phyloP scores from a whole-genome alignment of 768 basidiomycete genomes.

The Tylopilus vinaceipallidus region DNA sequence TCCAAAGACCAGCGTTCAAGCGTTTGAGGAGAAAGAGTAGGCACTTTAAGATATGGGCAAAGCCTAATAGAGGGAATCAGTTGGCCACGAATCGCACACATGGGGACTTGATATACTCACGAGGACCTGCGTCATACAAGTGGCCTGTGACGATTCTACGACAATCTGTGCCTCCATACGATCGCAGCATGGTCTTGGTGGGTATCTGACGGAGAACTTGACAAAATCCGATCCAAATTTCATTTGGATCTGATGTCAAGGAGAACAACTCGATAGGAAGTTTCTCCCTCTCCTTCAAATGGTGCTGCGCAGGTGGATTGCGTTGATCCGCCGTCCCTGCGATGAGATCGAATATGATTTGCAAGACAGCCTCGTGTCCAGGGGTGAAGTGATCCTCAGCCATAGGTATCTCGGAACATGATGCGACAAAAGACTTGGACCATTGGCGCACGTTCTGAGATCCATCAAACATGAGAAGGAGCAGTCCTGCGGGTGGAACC shows the following conservation, averaged over 20 bases:
- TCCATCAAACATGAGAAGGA: conserved; percentile 56
- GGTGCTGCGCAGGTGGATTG: background rate
- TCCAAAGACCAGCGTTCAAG: conserved; percentile 61
- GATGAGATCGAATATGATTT: conserved; percentile 33
- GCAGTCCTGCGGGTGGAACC: conserved; percentile 56
- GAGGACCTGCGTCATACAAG: conserved; percentile 54
- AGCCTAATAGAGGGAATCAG: conserved; percentile 42
- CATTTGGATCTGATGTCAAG: conserved; percentile 38
- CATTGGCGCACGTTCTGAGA: conserved; percentile 52
- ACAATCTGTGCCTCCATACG: conserved; percentile 40
- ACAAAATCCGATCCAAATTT: conserved; percentile 53
- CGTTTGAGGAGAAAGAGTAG: conserved; percentile 61
- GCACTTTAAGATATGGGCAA: conserved; percentile 54
- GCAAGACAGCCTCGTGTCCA: conserved; percentile 47
- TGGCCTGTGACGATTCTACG: conserved; percentile 59
- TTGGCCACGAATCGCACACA: background rate
- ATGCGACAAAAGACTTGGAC: conserved; percentile 49
- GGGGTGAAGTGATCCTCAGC: conserved; percentile 44
- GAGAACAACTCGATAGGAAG: conserved; percentile 10
- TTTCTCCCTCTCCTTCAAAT: conserved; percentile 5
- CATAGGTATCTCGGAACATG: conserved; percentile 44
- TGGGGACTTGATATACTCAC: conserved; percentile 43
- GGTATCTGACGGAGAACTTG: conserved; percentile 56
- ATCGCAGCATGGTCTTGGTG: conserved; percentile 36
- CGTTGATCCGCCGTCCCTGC: conserved; percentile 10